Evolutionary conservation across 441 rosid genomes (phyloP), one percentile per base, ranked within the genome.

Genomic region (Aleurites moluccanus): DNA sequence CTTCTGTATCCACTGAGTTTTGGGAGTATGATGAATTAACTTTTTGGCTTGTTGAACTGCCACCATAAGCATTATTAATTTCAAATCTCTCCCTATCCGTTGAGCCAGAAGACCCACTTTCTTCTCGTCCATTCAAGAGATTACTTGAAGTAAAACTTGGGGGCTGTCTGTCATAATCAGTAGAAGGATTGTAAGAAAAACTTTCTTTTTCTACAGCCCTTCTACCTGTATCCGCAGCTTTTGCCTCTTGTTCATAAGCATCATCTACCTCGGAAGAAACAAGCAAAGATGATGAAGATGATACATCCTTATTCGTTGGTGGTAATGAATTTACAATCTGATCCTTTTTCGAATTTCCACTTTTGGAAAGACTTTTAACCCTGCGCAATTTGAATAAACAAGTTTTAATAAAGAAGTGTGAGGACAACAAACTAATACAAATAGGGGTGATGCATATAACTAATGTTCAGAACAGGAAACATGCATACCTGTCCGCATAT

Each of bases 341-440:
- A 76, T 96, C 99, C 85, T 93, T 93, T 80, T 82, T 96, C 52
- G 87, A 73, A 79, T 92, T 92, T 77, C 96, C 97, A 85, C 90
- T 83, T 86, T 87, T 96, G 7, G 99, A 93, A 66, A 96, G 91
- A 90, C 99, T 93, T 85, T 96, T 96, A 69, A 96, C 99, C 88
- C 98, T 93, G 93, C 75, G 72, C 75, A 38, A 77, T 75, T 81
- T 75, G 52, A 50, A 69, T 60, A 50, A 42, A 56, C 69, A 82
- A 27, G 74, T 35, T 56, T 77, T 53, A 59, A 75, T 72, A 47
- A 69, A 50, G 16, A 59, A 38, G 38, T 7, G 72, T 14, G 42
- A 66, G 52, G 40, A 35, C 27, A 72, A 70, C 23, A 44, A 14
- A 53, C 21, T 25, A 52, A 35, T 71, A 64, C 70, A 73, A 52